Evolutionary conservation across 768 basidiomycete species (phyloP).

Genomic region (Podaxis rugospora): DNA sequence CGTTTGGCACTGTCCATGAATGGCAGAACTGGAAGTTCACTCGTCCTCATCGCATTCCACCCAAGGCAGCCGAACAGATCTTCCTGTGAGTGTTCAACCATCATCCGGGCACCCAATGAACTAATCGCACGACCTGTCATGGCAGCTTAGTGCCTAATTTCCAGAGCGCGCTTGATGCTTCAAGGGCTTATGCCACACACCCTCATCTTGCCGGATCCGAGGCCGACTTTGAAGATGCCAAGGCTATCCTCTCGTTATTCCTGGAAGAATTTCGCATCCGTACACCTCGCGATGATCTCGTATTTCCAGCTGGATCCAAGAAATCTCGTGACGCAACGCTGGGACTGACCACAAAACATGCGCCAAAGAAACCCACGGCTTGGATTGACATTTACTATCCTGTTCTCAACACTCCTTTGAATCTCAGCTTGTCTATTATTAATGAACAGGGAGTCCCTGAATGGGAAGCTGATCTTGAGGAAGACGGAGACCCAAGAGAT

Average conservation of each 20-base stretch:
- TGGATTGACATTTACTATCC: slow-evolving; percentile 93
- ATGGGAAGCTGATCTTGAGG: slow-evolving; percentile 72
- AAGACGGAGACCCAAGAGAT: slow-evolving; percentile 69
- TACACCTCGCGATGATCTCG: slow-evolving; percentile 39
- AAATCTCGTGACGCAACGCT: slow-evolving; percentile 68
- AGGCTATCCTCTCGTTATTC: slow-evolving; percentile 62
- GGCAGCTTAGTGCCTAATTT: slow-evolving; percentile 45
- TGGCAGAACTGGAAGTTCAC: not conserved
- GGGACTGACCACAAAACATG: slow-evolving; percentile 37
- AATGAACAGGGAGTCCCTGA: slow-evolving; percentile 44
- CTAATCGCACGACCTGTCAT: not conserved
- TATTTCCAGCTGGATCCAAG: slow-evolving; percentile 67
- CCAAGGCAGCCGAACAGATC: slow-evolving; percentile 23
- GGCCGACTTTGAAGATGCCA: slow-evolving; percentile 60
- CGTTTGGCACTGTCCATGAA: not conserved
- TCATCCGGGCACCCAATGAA: not conserved
- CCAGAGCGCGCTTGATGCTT: slow-evolving; percentile 54
- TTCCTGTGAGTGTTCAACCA: slow-evolving; percentile 23
- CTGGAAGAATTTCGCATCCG: slow-evolving; percentile 57
- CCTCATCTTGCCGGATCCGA: slow-evolving; percentile 70
- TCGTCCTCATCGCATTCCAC: slow-evolving; percentile 7
- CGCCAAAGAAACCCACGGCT: slow-evolving; percentile 48
- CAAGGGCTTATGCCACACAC: slow-evolving; percentile 56
- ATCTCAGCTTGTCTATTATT: slow-evolving; percentile 64
- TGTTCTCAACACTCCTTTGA: slow-evolving; percentile 73